Base-by-base conservation (phyloP, 768 basidiomycete genomes). In the Thelephora ganbajun region DNA sequence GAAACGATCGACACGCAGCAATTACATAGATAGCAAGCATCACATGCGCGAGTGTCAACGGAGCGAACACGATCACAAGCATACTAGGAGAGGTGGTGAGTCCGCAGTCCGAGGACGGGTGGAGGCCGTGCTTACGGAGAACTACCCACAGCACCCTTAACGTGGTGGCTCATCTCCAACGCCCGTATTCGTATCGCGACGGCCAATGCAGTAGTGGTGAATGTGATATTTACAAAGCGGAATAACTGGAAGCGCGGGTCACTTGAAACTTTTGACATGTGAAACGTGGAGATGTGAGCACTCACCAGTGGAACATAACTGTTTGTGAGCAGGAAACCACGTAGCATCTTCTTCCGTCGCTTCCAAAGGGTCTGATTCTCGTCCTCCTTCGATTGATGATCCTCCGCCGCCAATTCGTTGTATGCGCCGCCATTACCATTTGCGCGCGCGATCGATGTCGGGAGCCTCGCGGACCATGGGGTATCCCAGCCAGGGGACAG, bases 21-120 rank as follows among this genome's bases (percentile, higher is more conserved):
- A 48, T 7, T 61, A 90, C 86, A 63, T 93, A 92, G 54, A 92
- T 78, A 39, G 88, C 83, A 44, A 73, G 65, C 71, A 92, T 79
- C 54, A 93, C 88, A 69, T 91, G 88, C 7, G 84, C 69, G 20
- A 92, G 69, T 11, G 90, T 88, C 50, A 87, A 59, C 1, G 88
- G 81, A 6, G 86, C 80, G 62, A 91, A 89, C 49, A 92, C 82
- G 57, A 93, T 83, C 51, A 89, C 79, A 19, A 92, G 72, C 11
- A 80, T 82, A 20, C 87, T 87, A 51, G 7, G 33, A 46, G 22
- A 33, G 39, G 39, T 33, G 43, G 35, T 33, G 34, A 30, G 39
- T 44, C 16, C 11, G 44, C n/a, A 33, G 23, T 44, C 39, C 20
- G 35, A 30, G 26, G 26, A 30, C 9, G 26, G 26, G 9, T 30